These are phyloP conservation scores for Drechslerella dactyloides DNA, from an alignment of 2,329 filamentous ascomycete genomes.

Conservation along the genomic window DNA sequence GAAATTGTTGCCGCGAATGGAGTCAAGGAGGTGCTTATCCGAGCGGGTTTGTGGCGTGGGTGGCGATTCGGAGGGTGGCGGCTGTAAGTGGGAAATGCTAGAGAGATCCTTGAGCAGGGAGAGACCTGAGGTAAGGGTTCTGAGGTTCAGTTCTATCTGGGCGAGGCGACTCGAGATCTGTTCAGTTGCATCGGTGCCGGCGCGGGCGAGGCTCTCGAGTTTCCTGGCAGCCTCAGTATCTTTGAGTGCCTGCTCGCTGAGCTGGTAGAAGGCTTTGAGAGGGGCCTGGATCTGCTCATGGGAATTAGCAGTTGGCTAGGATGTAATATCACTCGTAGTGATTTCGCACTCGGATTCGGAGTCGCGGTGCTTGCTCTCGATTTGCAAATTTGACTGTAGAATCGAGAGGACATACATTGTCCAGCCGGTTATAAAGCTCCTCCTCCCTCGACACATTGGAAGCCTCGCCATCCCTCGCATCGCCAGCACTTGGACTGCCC, in stretches of 20 bases:
- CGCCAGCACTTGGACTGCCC: not conserved
- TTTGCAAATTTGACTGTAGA: not conserved
- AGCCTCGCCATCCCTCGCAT: not conserved
- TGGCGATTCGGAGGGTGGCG: not conserved
- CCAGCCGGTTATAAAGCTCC: constrained; percentile 25
- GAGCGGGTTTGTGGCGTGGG: not conserved
- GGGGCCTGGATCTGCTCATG: constrained; percentile 31
- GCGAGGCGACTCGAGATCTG: constrained; percentile 4
- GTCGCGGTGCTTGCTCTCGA: not conserved
- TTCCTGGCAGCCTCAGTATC: constrained; percentile 21
- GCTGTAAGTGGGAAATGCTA: constrained; percentile 10
- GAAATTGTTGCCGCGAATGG: constrained; percentile 6
- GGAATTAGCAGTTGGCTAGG: not conserved
- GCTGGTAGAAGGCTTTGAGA: constrained; percentile 20
- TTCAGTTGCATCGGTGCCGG: too few species aligned
- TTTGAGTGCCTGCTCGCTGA: constrained; percentile 23
- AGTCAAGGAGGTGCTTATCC: constrained; percentile 14
- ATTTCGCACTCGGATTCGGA: too few species aligned
- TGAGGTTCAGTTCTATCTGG: constrained; percentile 29
- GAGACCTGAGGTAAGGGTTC: constrained; percentile 32
- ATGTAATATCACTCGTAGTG: too few species aligned
- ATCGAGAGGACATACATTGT: constrained; percentile 22
- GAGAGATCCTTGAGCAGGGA: constrained; percentile 44
- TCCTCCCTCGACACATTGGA: constrained; percentile 9
- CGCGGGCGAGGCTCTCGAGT: not conserved